A percentile compares a stretch with the other conserved stretches of the same genome.
Evolutionary conservation across 2,329 filamentous ascomycete genomes (phyloP).

Genomic region (Pezicula neosporulosa): DNA sequence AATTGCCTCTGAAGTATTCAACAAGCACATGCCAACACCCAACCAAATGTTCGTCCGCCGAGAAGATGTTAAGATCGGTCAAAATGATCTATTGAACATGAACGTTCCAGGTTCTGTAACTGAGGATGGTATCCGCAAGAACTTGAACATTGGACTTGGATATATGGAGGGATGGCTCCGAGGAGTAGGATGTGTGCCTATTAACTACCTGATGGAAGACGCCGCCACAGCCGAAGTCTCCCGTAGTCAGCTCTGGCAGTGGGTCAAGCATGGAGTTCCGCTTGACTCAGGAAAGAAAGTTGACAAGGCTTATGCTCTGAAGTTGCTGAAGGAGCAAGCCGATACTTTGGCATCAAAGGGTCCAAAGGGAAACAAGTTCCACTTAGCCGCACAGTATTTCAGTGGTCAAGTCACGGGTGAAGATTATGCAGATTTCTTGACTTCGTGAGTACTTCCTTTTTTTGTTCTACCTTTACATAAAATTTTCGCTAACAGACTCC

Average conservation of each 20-base stretch:
- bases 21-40: conserved; percentile 96
- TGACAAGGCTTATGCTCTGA: conserved; percentile 86
- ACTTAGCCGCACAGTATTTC: conserved; percentile 90
- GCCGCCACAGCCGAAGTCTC: conserved; percentile 96
- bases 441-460: conserved; percentile 53
- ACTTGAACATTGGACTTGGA: conserved; percentile 90
- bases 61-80: conserved; percentile 82
- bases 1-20: conserved; percentile 92
- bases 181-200: conserved; percentile 91
- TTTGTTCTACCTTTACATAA: conserved; percentile 10
- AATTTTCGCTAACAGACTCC: conserved; percentile 5
- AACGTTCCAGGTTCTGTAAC: conserved; percentile 91
- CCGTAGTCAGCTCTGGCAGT: conserved; percentile 94
- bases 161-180: conserved; percentile 99
- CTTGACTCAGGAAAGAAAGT: conserved; percentile 89
- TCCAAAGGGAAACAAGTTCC: conserved; percentile 86
- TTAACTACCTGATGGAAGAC: conserved; percentile 98
- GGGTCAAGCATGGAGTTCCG: conserved; percentile 70
- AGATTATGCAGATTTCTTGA: conserved; percentile 96
- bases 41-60: conserved; percentile 92
- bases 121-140: conserved; percentile 94
- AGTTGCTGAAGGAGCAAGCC: conserved; percentile 82
- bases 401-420: conserved; percentile 90
- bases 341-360: conserved; percentile 71
- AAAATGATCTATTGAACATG: conserved; percentile 95